phyloP scores from a whole-genome alignment of 2,329 filamentous ascomycete genomes.

The Colletotrichum falcatum region DNA sequence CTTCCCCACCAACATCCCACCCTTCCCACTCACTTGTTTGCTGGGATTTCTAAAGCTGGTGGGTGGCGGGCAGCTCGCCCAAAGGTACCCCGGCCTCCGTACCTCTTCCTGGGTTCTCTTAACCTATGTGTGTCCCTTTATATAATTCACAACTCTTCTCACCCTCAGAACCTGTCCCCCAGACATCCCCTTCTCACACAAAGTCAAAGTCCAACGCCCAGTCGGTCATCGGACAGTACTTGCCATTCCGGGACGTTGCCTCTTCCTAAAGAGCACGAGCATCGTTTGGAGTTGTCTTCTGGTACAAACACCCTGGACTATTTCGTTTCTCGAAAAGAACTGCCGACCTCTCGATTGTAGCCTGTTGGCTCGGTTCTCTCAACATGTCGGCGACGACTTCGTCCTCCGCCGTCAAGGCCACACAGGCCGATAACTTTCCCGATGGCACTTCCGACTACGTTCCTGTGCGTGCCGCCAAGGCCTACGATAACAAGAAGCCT shows the following conservation, averaged over 20 bases:
- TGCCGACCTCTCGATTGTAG: background rate
- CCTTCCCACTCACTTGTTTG: constrained; percentile 40
- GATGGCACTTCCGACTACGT: constrained; percentile 69
- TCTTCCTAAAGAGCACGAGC: constrained; percentile 12
- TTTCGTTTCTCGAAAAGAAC: constrained; percentile 12
- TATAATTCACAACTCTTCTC: constrained; percentile 34
- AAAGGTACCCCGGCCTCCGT: constrained; percentile 40
- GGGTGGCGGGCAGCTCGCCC: constrained; percentile 40
- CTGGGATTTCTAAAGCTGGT: constrained; percentile 40
- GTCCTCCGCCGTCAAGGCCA: constrained; percentile 54
- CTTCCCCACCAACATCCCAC: constrained; percentile 37
- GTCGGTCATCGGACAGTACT: constrained; percentile 10
- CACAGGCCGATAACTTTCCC: constrained; percentile 56
- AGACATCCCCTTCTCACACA: constrained; percentile 23
- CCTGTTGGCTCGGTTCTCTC: constrained; percentile 16
- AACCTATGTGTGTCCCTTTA: constrained; percentile 35
- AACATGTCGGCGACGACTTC: constrained; percentile 44
- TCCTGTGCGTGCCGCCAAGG: constrained; percentile 59
- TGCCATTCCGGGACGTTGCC: constrained; percentile 17
- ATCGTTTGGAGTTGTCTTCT: constrained; percentile 30
- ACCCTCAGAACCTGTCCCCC: background rate
- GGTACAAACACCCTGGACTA: constrained; percentile 19
- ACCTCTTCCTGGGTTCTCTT: constrained; percentile 33
- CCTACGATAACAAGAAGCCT: constrained; percentile 73
- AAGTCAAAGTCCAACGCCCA: constrained; percentile 30